Evolutionary conservation across 2,329 filamentous ascomycete genomes (phyloP).

Genomic region (Paramyrothecium sp.): DNA sequence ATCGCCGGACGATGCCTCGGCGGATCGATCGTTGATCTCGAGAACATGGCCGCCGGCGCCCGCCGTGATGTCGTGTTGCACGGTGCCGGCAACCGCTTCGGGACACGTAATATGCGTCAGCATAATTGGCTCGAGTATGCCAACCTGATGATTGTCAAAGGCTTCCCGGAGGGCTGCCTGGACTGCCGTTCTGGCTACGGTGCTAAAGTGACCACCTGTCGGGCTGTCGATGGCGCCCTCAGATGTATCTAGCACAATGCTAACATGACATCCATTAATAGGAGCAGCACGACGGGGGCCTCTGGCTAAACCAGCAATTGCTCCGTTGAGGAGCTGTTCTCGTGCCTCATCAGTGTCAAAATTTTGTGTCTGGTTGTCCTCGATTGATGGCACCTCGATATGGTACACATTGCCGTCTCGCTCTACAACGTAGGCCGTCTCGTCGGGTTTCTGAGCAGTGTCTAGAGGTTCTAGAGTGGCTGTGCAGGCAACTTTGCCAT

Average conservation of each 20-base stretch:
- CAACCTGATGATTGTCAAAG: conserved; percentile 51
- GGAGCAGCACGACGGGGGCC: conserved; percentile 81
- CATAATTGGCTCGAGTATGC: conserved; percentile 92
- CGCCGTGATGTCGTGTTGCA: conserved; percentile 78
- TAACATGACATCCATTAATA: conserved; percentile 72
- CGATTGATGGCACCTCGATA: conserved; percentile 54
- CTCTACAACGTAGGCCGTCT: conserved; percentile 42
- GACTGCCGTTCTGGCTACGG: conserved; percentile 62
- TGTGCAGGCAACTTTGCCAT: conserved; percentile 74
- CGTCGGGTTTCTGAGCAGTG: conserved; percentile 30
- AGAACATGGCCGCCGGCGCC: conserved; percentile 71
- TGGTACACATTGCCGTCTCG: conserved; percentile 70
- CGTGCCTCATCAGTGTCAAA: conserved; percentile 50
- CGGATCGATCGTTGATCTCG: conserved; percentile 60
- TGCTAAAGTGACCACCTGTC: conserved; percentile 65
- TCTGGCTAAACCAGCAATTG: conserved; percentile 77
- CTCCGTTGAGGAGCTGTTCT: conserved; percentile 72
- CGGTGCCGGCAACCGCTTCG: conserved; percentile 74
- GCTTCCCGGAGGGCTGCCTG: conserved; percentile 66
- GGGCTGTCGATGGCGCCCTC: conserved; percentile 55
- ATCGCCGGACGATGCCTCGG: conserved; percentile 31
- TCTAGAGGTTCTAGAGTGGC: conserved; percentile 64
- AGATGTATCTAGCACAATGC: conserved; percentile 65
- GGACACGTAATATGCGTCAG: conserved; percentile 82
- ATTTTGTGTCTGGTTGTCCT: conserved; percentile 43